Evolutionary conservation across 179 eudicot genomes (phyloP).

Genomic region (Beta corolliflora): DNA sequence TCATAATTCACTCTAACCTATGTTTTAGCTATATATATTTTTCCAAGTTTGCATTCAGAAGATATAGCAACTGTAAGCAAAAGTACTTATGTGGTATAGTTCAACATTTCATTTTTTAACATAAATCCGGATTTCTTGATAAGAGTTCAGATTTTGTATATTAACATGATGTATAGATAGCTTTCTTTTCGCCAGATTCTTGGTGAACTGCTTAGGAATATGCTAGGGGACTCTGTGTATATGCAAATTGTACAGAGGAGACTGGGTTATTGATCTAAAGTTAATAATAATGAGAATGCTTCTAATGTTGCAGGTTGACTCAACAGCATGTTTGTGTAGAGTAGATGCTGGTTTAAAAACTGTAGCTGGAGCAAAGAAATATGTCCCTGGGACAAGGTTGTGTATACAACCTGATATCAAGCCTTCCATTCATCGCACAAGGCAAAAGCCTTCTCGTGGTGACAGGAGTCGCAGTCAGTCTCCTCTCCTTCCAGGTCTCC

Average conservation of each 20-base stretch:
- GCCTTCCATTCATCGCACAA: conserved; percentile 70
- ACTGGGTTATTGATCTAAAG: neutral
- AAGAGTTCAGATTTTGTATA: neutral
- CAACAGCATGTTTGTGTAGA: conserved; percentile 83
- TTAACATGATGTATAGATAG: neutral
- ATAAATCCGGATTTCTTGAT: neutral
- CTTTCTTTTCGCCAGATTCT: neutral
- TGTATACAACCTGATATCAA: conserved; percentile 76
- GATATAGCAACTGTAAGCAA: neutral
- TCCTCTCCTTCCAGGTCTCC: conserved; percentile 86
- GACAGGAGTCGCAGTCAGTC: conserved; percentile 66
- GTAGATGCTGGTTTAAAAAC: conserved; percentile 82
- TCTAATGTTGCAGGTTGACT: conserved; percentile 65
- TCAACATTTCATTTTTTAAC: neutral
- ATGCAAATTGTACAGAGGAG: neutral
- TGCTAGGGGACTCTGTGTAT: neutral
- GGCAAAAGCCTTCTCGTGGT: conserved; percentile 68
- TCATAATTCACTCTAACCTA: neutral
- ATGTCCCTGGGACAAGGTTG: conserved; percentile 75
- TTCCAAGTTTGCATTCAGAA: neutral
- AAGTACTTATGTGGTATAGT: neutral
- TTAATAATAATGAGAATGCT: neutral
- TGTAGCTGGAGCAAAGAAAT: conserved; percentile 73
- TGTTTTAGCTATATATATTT: neutral
- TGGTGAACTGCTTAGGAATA: neutral